Conservation (phyloP, 139 green algal species). For the Mesotaenium endlicherianum region DNA sequence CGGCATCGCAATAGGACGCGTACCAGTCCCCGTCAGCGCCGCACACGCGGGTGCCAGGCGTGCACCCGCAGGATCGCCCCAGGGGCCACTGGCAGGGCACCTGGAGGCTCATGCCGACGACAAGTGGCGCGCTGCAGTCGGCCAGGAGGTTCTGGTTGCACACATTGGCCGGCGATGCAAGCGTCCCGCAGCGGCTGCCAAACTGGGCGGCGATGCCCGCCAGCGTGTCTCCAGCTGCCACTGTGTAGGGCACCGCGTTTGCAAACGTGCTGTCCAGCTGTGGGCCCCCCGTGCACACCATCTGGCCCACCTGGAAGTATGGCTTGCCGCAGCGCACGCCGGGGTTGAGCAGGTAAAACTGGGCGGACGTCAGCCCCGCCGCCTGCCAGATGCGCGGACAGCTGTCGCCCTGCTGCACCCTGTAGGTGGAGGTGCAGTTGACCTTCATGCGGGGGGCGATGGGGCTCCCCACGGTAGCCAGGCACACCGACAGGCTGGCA, state of each 20-base stretch:
- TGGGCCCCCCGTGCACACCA: background rate
- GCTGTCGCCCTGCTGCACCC: conserved; percentile 17
- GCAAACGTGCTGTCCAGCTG: background rate
- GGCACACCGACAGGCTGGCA: background rate
- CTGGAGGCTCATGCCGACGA: background rate
- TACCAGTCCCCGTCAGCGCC: conserved; percentile 19
- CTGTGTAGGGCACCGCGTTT: too few relatives aligned
- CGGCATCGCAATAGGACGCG: conserved; percentile 24
- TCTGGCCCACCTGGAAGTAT: conserved; percentile 26
- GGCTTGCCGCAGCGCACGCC: conserved; percentile 16
- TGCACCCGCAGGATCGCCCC: conserved; percentile 17
- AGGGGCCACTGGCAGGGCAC: conserved; percentile 8
- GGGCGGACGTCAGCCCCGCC: background rate
- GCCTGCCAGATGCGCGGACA: conserved; percentile 25
- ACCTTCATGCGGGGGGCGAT: background rate
- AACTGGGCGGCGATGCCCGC: background rate
- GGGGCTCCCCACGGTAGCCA: background rate
- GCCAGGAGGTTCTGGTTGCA: conserved; percentile 21
- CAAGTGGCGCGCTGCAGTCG: too few relatives aligned
- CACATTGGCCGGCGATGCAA: background rate
- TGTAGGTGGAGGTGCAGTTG: conserved; percentile 1
- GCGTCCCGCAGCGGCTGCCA: background rate
- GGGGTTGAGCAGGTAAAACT: conserved; percentile 16
- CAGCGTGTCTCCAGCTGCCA: conserved; percentile 9
- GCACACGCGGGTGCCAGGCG: background rate